Conservation (phyloP, 2,329 filamentous ascomycete genomes). For the Xylaria sp. region DNA sequence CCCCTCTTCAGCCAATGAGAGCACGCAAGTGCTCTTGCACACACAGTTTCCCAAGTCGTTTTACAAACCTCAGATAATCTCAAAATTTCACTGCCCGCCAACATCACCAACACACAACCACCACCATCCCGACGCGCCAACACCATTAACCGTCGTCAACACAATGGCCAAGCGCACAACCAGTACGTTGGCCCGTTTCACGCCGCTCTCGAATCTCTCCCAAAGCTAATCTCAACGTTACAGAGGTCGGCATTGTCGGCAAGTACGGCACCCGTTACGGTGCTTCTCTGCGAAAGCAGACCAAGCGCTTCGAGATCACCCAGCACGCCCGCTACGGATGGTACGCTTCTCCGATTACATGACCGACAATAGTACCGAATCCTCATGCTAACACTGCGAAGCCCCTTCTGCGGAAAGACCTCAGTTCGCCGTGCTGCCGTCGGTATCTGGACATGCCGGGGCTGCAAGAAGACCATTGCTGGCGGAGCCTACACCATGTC, state of each 20-base stretch:
- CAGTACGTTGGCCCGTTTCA: conserved; percentile 18
- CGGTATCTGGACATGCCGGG: conserved; percentile 97
- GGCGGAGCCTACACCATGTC: conserved; percentile 95
- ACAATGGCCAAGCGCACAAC: conserved; percentile 37
- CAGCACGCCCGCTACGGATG: conserved; percentile 88
- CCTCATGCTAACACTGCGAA: conserved; percentile 28
- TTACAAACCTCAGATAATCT: conserved; percentile 31
- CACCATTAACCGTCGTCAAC: conserved; percentile 28
- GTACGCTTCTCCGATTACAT: conserved; percentile 27
- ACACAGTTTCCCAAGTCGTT: conserved; percentile 31
- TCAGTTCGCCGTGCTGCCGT: conserved; percentile 84
- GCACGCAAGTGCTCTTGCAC: conserved; percentile 20
- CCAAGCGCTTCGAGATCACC: conserved; percentile 99
- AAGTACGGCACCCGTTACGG: conserved; percentile 67
- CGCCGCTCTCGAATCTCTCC: neutral
- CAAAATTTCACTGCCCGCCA: conserved; percentile 36
- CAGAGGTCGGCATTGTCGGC: conserved; percentile 58
- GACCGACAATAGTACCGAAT: neutral
- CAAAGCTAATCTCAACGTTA: conserved; percentile 29
- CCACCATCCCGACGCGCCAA: conserved; percentile 29
- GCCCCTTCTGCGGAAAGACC: conserved; percentile 97
- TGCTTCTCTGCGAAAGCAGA: conserved; percentile 98
- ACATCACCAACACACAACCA: conserved; percentile 31
- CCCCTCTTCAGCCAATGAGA: conserved; percentile 32
- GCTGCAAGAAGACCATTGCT: conserved; percentile 93